phyloP scores from a whole-genome alignment of 768 basidiomycete species.

The Psilocybe subaeruginosa region DNA sequence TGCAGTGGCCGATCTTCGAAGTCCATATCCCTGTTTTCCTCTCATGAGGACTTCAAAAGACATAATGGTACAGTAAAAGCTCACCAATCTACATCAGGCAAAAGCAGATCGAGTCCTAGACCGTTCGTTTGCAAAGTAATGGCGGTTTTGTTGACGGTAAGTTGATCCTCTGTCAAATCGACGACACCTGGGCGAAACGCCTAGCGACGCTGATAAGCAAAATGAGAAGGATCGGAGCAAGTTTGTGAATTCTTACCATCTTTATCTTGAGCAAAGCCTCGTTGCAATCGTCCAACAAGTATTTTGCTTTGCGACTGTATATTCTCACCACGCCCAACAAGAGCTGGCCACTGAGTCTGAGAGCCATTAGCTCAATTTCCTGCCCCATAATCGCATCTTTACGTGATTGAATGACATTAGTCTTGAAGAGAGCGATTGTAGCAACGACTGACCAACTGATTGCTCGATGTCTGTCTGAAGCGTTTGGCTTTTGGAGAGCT shows the following conservation, averaged over 20 bases:
- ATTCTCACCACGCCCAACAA: slow-evolving; percentile 96
- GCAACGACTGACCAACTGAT: slow-evolving; percentile 67
- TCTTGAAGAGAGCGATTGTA: neutral
- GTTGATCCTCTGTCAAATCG: slow-evolving; percentile 95
- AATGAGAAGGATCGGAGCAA: neutral
- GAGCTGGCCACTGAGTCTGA: slow-evolving; percentile 95
- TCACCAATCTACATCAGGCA: slow-evolving; percentile 84
- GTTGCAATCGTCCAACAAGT: slow-evolving; percentile 96
- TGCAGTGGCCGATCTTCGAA: slow-evolving; percentile 71
- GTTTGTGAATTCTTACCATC: slow-evolving; percentile 59
- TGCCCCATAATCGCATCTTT: slow-evolving; percentile 92
- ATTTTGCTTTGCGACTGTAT: slow-evolving; percentile 97
- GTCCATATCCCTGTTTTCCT: slow-evolving; percentile 68
- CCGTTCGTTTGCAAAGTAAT: slow-evolving; percentile 84
- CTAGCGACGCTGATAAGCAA: slow-evolving; percentile 38
- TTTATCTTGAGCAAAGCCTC: slow-evolving; percentile 95
- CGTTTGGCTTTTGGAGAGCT: slow-evolving; percentile 94
- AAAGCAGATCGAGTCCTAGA: slow-evolving; percentile 77
- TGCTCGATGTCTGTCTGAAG: slow-evolving; percentile 94
- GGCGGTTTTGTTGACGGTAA: slow-evolving; percentile 82
- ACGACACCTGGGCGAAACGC: slow-evolving; percentile 95
- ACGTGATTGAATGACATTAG: neutral
- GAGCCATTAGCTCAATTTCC: slow-evolving; percentile 91
- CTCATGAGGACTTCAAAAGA: slow-evolving; percentile 13
- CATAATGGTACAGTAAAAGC: slow-evolving; percentile 11